Evolutionary conservation across 208 protist species (phyloP), one percentile per base, ranked within the genome.

Genomic region (Wallacemonas sp.): DNA sequence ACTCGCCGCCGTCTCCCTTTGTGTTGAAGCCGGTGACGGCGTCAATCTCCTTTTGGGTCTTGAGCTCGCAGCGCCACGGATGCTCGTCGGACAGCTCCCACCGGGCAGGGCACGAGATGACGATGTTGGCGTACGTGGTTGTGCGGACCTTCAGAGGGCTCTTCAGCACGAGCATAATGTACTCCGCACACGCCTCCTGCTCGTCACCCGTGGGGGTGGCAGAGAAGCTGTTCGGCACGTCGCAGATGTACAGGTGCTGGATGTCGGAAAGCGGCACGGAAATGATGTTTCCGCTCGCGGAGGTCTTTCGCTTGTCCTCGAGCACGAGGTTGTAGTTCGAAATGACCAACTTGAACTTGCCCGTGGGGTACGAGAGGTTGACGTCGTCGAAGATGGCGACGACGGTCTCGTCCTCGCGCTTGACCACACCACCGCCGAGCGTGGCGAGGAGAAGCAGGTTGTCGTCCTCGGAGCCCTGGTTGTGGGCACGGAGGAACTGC

Each of bases 311-410:
- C 70, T 89, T 96, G 48, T 92, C 85, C 79, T 91, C 83, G 28
- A 96, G 66, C 14, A 89, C 75, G 22, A 94, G 69, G 42, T 81
- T 76, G 73, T 90, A 87, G 67, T 96, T 96, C 2, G 87, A 89
- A 36, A 96, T 55, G 42, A 86, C 71, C 32, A 96, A 74, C 62
- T 92, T 96, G 52, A 81, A 96, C 65, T 90, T 87, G 26, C 91
- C 87, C 11, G 87, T 46, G 2, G 91, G 91, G 66, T 90, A 93
- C 3, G 87, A 87, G 26, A 96, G 67, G 2, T 72, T 70, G 12
- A 93, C 61, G 55, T 96, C 91, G 52, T 96, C 91, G 61, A 96
- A 84, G 22, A 85, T 77, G 26, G 82, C 85, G 5, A 96, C 61
- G 12, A 88, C 61, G n/a, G 61, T 66, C 57, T 93, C 90, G 52